A percentile compares a stretch with the other conserved stretches of the same genome.
phyloP scores from a whole-genome alignment of 192 early-diverging fungal species.

The Podila clonocystis region DNA sequence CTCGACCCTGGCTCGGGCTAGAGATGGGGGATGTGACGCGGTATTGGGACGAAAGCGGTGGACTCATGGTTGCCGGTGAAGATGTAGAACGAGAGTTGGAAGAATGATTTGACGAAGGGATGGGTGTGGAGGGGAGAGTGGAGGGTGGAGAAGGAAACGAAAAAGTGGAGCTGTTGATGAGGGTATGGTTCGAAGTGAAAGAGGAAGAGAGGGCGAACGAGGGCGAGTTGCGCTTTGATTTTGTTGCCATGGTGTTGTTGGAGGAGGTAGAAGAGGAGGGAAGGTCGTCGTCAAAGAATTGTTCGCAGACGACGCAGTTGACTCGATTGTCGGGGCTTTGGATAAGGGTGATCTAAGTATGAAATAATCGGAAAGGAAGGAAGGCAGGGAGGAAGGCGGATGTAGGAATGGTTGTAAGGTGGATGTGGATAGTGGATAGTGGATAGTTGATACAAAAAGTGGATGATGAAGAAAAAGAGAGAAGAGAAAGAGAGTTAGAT shows the following conservation, averaged over 20 bases:
- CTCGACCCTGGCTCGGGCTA: slow-evolving; percentile 7
- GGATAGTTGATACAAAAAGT: background rate
- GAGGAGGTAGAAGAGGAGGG: background rate
- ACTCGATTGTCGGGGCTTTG: slow-evolving; percentile 42
- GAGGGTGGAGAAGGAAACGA: background rate
- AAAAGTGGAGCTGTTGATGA: slow-evolving; percentile 1
- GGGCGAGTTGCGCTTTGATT: background rate
- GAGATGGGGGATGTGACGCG: slow-evolving; percentile 18
- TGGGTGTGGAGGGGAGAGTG: background rate
- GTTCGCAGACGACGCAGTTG: slow-evolving; percentile 31
- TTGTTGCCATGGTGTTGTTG: background rate
- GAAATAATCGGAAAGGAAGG: background rate
- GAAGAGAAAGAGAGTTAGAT: too few relatives aligned
- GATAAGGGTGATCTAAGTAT: slow-evolving; percentile 28
- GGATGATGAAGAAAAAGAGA: too few relatives aligned
- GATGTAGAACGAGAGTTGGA: slow-evolving; percentile 2
- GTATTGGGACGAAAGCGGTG: background rate
- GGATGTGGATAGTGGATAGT: background rate
- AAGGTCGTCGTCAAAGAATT: slow-evolving; percentile 1
- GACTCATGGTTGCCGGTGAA: background rate
- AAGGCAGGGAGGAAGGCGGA: background rate
- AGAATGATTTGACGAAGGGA: background rate
- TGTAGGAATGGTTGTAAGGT: background rate
- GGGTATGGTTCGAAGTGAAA: slow-evolving; percentile 1
- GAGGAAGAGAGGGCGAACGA: slow-evolving; percentile 1